Evolutionary conservation across 805 yeast genomes (phyloP), one percentile per base, ranked within the genome.

Genomic region (Lachancea cidri): DNA sequence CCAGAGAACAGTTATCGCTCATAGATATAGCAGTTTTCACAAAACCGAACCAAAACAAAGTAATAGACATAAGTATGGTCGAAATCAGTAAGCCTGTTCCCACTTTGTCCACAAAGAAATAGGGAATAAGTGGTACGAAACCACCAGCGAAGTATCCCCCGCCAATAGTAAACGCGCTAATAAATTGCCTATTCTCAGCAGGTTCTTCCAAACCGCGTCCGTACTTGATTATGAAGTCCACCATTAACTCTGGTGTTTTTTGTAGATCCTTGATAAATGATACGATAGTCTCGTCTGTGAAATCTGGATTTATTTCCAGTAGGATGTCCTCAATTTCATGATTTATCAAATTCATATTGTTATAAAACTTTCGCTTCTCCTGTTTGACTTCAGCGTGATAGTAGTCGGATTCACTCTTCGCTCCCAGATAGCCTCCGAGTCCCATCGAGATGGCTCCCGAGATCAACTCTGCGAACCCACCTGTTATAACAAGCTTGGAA

Each of bases 371-470:
- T 54, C 74, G 71, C 56, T 82, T 83, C 58, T 85, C 93, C 53
- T 75, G 71, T 51, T 75, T 77, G 33, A 83, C 89, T 60, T 83
- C 86, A 16, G 82, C 73, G 39, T 72, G 70, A 61, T 83, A 84
- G 62, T 79, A 84, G 58, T 84, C 91, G 17, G 73, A 67, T 67
- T 91, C 98, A 11, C 89, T 79, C 62, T 83, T 83, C 33, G 98
- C 98, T 22, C 98, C 98, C 42, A 91, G 71, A 63, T 77, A 91
- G 22, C 98, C 98, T 44, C 98, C 98, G 41, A 91, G 76, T 6
- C 98, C 98, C 98, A 91, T 91, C 20, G 95, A 84, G 39, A 91
- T 89, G 34, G 98, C 95, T 36, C 98, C 98, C 4, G 96, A 85
- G 3, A 91, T 94, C 52, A 91, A 77, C 69, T 91, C 98, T 7